Evolutionary conservation across 179 eudicot species (phyloP).

Genomic region (Beta macrorhiza): DNA sequence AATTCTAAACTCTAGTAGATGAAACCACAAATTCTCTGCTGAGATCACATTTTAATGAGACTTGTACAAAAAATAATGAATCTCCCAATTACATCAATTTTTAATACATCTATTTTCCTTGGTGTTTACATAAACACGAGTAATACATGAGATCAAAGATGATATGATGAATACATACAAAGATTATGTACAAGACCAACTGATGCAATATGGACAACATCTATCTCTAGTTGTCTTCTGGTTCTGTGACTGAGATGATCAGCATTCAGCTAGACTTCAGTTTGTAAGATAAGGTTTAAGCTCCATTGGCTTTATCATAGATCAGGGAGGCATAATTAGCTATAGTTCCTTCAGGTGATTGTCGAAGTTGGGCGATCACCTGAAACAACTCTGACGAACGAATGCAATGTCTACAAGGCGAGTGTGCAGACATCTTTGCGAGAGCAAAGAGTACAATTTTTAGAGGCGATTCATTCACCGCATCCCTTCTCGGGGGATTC

Average conservation of each 20-base stretch:
- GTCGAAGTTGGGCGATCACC: constrained; percentile 61
- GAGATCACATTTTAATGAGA: too few species aligned
- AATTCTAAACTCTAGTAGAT: too few species aligned
- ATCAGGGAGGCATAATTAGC: constrained; percentile 71
- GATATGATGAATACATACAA: constrained; percentile 5
- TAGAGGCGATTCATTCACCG: constrained; percentile 78
- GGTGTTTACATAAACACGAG: neutral
- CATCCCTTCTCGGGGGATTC: constrained; percentile 72
- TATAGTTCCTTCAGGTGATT: constrained; percentile 74
- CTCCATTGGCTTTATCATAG: constrained; percentile 34
- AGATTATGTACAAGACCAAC: constrained; percentile 1
- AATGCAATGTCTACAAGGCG: constrained; percentile 70
- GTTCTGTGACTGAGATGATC: neutral
- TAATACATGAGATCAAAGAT: neutral
- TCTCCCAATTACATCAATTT: neutral
- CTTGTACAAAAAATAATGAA: neutral
- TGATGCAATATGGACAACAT: neutral
- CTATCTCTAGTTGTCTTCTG: neutral
- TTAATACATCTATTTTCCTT: neutral
- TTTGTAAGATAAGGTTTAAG: constrained; percentile 12
- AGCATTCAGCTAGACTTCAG: neutral
- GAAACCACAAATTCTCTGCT: too few species aligned
- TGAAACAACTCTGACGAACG: constrained; percentile 72
- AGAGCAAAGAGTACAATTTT: constrained; percentile 83
- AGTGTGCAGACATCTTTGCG: constrained; percentile 81